phyloP scores from a whole-genome alignment of 306 rosid genomes.

The Betula pendula region DNA sequence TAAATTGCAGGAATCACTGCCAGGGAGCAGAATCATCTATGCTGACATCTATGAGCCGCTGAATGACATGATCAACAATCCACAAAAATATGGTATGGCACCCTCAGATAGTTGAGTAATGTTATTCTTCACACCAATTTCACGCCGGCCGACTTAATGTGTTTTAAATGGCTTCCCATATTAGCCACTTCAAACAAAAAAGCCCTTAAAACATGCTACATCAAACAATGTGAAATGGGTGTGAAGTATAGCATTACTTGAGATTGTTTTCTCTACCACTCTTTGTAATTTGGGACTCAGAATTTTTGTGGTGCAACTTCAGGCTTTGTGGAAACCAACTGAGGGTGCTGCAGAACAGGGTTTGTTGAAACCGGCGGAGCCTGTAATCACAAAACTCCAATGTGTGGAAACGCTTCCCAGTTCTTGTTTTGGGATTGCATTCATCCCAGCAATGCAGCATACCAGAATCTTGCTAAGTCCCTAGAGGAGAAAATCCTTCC shows the following conservation, averaged over 20 bases:
- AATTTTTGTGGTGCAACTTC: neutral
- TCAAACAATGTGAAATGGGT: no score
- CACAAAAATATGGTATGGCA: slow-evolving; percentile 50
- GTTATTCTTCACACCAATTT: no score
- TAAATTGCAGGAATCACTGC: slow-evolving; percentile 37
- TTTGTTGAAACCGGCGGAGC: slow-evolving; percentile 42
- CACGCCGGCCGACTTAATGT: no score
- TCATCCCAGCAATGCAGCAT: slow-evolving; percentile 52
- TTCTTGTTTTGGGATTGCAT: slow-evolving; percentile 64
- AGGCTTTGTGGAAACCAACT: slow-evolving; percentile 47
- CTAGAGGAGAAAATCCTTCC: slow-evolving; percentile 32
- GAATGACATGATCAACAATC: slow-evolving; percentile 48
- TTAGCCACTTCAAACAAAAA: no score
- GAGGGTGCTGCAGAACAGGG: slow-evolving; percentile 65
- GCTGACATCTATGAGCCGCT: slow-evolving; percentile 38
- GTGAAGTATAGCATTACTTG: no score
- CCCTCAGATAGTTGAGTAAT: neutral
- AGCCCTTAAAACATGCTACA: no score
- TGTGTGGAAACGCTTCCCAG: slow-evolving; percentile 36
- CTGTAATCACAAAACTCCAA: slow-evolving; percentile 38
- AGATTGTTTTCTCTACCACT: neutral
- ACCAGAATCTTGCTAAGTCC: slow-evolving; percentile 30
- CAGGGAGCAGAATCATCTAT: slow-evolving; percentile 47
- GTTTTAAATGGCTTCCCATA: no score
- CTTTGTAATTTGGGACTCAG: neutral